Evolutionary conservation across 306 rosid genomes (phyloP).

Genomic region (Citrullus amarus): DNA sequence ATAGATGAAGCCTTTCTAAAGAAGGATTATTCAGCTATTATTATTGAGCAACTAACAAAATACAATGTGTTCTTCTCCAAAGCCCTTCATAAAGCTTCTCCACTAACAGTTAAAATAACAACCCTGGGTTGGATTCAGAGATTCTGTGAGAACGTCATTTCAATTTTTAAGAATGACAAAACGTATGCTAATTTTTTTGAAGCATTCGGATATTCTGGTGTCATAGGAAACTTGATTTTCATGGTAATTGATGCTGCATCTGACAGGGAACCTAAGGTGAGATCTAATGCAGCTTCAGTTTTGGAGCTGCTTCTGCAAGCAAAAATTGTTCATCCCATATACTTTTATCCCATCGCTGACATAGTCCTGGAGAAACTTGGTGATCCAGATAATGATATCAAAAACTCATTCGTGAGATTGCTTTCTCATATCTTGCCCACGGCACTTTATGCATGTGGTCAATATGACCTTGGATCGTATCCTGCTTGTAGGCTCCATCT

Average conservation of each 20-base stretch:
- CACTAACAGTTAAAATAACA: slow-evolving; percentile 61
- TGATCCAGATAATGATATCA: slow-evolving; percentile 66
- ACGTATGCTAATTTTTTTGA: slow-evolving; percentile 26
- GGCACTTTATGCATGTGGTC: slow-evolving; percentile 68
- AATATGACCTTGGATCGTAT: slow-evolving; percentile 38
- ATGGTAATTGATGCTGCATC: slow-evolving; percentile 59
- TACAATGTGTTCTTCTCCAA: slow-evolving; percentile 40
- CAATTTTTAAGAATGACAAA: slow-evolving; percentile 29
- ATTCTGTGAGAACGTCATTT: slow-evolving; percentile 57
- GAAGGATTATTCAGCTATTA: slow-evolving; percentile 25
- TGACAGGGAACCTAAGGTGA: slow-evolving; percentile 76
- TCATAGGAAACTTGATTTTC: slow-evolving; percentile 44
- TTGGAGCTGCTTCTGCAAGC: slow-evolving; percentile 75
- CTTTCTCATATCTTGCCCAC: slow-evolving; percentile 67
- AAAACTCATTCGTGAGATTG: slow-evolving; percentile 44
- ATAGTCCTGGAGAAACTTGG: slow-evolving; percentile 78
- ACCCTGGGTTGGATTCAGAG: slow-evolving; percentile 59
- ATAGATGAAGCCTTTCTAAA: slow-evolving; percentile 18
- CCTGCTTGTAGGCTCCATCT: slow-evolving; percentile 33
- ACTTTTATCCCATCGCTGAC: slow-evolving; percentile 61
- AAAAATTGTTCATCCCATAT: slow-evolving; percentile 61
- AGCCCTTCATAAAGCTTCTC: slow-evolving; percentile 62
- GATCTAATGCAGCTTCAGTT: slow-evolving; percentile 60
- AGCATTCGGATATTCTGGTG: slow-evolving; percentile 31
- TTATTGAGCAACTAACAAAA: slow-evolving; percentile 51